Evolutionary conservation across 2,329 filamentous ascomycete genomes (phyloP).

Genomic region (Exophiala xenobiotica): DNA sequence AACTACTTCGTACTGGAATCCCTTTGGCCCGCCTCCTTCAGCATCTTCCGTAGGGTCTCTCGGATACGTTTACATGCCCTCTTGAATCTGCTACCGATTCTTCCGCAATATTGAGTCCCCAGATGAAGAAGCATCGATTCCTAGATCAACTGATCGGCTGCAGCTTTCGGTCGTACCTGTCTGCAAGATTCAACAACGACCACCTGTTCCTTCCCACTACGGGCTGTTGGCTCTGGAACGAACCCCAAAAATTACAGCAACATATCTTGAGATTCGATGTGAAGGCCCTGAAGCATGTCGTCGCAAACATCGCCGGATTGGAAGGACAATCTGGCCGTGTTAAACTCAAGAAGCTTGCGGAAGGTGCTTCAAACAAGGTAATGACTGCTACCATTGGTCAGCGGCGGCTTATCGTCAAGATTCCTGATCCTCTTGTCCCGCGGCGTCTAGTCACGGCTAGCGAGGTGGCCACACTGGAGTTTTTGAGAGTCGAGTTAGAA

Average conservation of each 20-base stretch:
- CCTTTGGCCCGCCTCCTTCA: too few relatives aligned
- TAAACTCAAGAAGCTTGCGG: conserved; percentile 31
- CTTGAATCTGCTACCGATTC: too few relatives aligned
- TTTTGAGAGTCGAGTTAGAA: conserved; percentile 33
- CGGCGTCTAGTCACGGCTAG: conserved; percentile 34
- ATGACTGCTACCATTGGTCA: conserved; percentile 31
- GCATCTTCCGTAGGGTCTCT: too few relatives aligned
- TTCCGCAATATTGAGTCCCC: too few relatives aligned
- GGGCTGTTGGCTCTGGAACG: conserved; percentile 9
- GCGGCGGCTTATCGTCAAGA: conserved; percentile 18
- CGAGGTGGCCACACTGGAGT: conserved; percentile 41
- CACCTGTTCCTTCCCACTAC: conserved; percentile 2
- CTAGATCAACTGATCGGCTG: background rate
- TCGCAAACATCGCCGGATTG: background rate
- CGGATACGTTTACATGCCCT: too few relatives aligned
- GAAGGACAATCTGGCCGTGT: background rate
- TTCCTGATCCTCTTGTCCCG: conserved; percentile 25
- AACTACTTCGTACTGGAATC: too few relatives aligned
- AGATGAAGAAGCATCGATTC: too few relatives aligned
- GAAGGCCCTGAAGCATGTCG: conserved; percentile 9
- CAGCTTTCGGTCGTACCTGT: background rate
- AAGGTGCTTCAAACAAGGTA: conserved; percentile 34
- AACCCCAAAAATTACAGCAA: conserved; percentile 2
- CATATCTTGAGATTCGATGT: conserved; percentile 8
- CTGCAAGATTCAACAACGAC: too few relatives aligned